Base-by-base conservation (phyloP, 805 yeast species). In the Wickerhamomyces bovis region DNA sequence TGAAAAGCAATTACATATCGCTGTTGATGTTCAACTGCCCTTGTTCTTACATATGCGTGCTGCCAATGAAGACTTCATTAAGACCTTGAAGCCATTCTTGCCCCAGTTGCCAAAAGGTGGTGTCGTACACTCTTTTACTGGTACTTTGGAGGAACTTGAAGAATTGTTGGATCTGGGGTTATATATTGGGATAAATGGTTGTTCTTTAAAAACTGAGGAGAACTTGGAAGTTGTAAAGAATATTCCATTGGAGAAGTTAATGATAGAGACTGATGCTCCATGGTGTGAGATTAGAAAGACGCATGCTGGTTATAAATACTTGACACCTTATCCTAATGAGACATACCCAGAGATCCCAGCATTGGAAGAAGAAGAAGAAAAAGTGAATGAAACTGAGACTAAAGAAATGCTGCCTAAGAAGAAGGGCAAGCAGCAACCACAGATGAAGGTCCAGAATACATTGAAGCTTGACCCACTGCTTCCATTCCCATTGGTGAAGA, bases 61-160 rank as follows among this genome's bases (percentile, higher is more conserved):
- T 43, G 87, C 95, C 9, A 80, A 85, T 53, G 82, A 78, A 42
- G 99, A 94, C 66, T 92, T 94, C 55, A 66, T 83, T 1, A 60
- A 63, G 0, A 77, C 85, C 5, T 57, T 94, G 16, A 63, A 67
- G 41, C 95, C 94, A 2, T 87, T 78, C 56, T 44, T 53, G 40
- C 39, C 54, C 3, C 33, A 46, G 25, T 44, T 59, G n/a, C 53
- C 54, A 12, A 56, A 78, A 40, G 53, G 55, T 38, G 92, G 94
- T n/a, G 92, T 94, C 7, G 92, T 94, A 1, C 99, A 94, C 64
- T 90, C 98, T 1, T 94, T 92, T 64, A 92, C 99, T 0, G 99
- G 97, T 2, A 72, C 89, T 0, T 47, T 63, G 15, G 76, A 71
- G 6, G 97, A 94, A 53, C 64, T 89, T 51, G 55, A 72, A 6